A percentile compares a stretch with the other conserved stretches of the same genome.
These are phyloP conservation scores for Ophiostoma montium DNA, from an alignment of 2,329 filamentous ascomycete genomes.

Conservation along the genomic window DNA sequence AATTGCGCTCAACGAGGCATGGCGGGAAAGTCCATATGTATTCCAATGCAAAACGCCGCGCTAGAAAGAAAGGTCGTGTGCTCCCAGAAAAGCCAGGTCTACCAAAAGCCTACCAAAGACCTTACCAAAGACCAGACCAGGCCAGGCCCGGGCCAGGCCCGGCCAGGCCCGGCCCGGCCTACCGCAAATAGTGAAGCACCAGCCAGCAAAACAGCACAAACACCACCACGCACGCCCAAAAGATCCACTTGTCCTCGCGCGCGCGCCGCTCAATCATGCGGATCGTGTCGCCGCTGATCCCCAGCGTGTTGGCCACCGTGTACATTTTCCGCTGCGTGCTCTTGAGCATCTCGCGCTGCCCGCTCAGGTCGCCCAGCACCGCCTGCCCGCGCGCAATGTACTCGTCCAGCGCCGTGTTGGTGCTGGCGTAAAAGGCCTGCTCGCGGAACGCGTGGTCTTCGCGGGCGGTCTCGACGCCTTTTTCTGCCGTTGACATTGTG, in stretches of 20 bases:
- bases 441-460: slow-evolving; percentile 45
- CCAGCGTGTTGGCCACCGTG: slow-evolving; percentile 83
- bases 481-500: neutral
- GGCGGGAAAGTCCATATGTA: slow-evolving; percentile 24
- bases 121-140: too few species aligned
- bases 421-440: slow-evolving; percentile 71
- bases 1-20: slow-evolving; percentile 39
- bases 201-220: slow-evolving; percentile 91
- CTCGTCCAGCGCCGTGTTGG: slow-evolving; percentile 78
- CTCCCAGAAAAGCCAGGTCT: neutral
- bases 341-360: slow-evolving; percentile 91
- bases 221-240: slow-evolving; percentile 69
- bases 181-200: slow-evolving; percentile 73
- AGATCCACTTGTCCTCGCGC: slow-evolving; percentile 96
- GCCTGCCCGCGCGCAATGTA: slow-evolving; percentile 85
- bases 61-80: too few species aligned
- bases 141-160: too few species aligned
- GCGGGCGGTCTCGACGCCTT: slow-evolving; percentile 8
- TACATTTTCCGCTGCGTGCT: slow-evolving; percentile 84
- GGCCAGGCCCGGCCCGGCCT: too few species aligned
- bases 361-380: slow-evolving; percentile 73
- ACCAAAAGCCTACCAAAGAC: too few species aligned
- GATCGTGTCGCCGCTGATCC: slow-evolving; percentile 89
- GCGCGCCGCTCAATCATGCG: slow-evolving; percentile 88
- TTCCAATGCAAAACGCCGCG: too few species aligned